These are phyloP conservation scores for Trichoderma gracile DNA, from an alignment of 2,329 filamentous ascomycete genomes.

Conservation along the genomic window DNA sequence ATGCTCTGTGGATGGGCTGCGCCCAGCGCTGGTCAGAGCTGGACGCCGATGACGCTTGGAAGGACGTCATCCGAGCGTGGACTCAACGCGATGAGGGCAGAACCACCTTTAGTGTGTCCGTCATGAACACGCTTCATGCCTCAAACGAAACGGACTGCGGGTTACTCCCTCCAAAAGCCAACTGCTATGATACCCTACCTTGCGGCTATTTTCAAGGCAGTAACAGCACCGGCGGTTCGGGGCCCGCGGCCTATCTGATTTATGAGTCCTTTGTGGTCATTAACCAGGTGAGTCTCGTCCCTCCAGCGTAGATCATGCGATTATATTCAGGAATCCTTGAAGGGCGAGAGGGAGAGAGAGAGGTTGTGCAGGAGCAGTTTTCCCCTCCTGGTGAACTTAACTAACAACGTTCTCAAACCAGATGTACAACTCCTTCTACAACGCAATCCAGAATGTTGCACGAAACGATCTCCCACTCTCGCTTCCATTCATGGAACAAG, in stretches of 20 bases:
- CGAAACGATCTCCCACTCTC: conserved; percentile 25
- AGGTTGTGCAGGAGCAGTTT: neutral
- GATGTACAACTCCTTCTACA: conserved; percentile 10
- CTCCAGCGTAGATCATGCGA: neutral
- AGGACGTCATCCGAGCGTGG: conserved; percentile 33
- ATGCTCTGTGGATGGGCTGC: conserved; percentile 9
- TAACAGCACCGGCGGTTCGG: neutral
- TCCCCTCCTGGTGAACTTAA: neutral
- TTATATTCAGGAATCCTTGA: no score
- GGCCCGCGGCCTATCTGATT: conserved; percentile 30
- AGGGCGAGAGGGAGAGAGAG: neutral
- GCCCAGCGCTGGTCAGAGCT: conserved; percentile 33
- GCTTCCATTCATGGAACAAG: conserved; percentile 30
- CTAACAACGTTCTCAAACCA: neutral
- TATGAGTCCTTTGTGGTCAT: conserved; percentile 34
- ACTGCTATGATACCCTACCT: neutral
- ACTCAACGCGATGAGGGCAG: conserved; percentile 18
- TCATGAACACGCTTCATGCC: conserved; percentile 18
- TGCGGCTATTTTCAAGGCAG: neutral
- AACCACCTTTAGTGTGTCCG: neutral
- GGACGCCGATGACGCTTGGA: conserved; percentile 33
- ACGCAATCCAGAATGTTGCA: conserved; percentile 26
- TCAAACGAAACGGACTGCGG: neutral
- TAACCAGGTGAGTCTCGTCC: conserved; percentile 22
- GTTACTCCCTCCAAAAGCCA: neutral